Percentiles rank a stretch among this genome's conserved stretches.
phyloP scores from a whole-genome alignment of 768 basidiomycete genomes.

The Harrya chromipes region DNA sequence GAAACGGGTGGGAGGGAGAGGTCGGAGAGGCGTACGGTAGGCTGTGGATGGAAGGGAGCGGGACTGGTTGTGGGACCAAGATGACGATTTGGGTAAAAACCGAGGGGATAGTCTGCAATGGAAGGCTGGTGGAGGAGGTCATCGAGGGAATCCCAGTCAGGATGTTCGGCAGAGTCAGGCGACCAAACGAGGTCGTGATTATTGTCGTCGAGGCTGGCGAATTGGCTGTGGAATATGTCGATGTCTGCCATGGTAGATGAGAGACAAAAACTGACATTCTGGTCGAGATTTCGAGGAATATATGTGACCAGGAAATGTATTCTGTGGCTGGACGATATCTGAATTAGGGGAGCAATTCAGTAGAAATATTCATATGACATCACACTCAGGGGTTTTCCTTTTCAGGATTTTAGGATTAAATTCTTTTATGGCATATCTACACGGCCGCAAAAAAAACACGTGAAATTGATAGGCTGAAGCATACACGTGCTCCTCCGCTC shows the following conservation, averaged over 20 bases:
- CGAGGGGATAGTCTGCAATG: no score
- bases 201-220: conserved; percentile 13
- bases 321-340: conserved; percentile 3
- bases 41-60: conserved; percentile 2
- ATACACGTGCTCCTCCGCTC: conserved; percentile 8
- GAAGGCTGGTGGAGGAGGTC: no score
- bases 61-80: background rate
- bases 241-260: conserved; percentile 19
- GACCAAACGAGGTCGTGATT: conserved; percentile 7
- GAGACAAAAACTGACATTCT: conserved; percentile 11
- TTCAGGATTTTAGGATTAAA: background rate
- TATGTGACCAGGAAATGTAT: conserved; percentile 13
- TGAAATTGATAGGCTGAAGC: no score
- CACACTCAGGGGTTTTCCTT: conserved; percentile 6
- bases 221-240: conserved; percentile 22
- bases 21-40: conserved; percentile 26
- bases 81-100: background rate
- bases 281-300: background rate
- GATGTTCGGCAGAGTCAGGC: background rate
- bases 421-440: background rate
- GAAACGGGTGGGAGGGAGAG: conserved; percentile 2
- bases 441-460: conserved; percentile 17
- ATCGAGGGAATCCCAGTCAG: conserved; percentile 7
- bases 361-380: background rate
- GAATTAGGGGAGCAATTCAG: background rate